These are phyloP conservation scores for Annulohypoxylon maeteangense DNA, from an alignment of 495 filamentous ascomycete genomes.

Conservation along the genomic window DNA sequence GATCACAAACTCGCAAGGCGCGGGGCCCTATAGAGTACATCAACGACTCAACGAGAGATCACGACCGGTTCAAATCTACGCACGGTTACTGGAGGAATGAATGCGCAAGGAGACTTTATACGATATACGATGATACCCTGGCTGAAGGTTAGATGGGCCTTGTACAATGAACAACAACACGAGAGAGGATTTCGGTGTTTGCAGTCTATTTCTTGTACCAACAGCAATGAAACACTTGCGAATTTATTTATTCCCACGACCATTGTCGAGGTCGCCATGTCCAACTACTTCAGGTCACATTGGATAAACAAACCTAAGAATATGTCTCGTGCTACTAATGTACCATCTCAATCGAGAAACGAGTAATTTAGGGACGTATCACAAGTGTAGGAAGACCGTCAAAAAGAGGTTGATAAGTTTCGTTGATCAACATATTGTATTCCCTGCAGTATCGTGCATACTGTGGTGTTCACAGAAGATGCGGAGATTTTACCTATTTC, in stretches of 20 bases:
- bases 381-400: background rate
- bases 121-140: conserved; percentile 41
- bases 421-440: background rate
- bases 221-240: conserved; percentile 15
- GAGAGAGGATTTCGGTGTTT: conserved; percentile 15
- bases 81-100: background rate
- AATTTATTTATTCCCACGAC: background rate
- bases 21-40: background rate
- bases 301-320: background rate
- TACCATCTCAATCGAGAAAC: background rate
- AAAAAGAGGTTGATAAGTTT: background rate
- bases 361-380: background rate
- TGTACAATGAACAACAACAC: conserved; percentile 11
- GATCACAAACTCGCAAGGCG: background rate
- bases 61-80: background rate
- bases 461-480: background rate
- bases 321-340: background rate
- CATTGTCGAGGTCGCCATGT: background rate
- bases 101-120: conserved; percentile 16
- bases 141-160: background rate
- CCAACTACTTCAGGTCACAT: background rate
- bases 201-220: conserved; percentile 22
- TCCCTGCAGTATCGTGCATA: background rate
- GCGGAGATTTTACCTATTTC: background rate
- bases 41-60: background rate